Percentiles rank a stretch among this genome's conserved stretches.
phyloP scores from a whole-genome alignment of 1,284 basidiomycete species.

The Schizopora paradoxa region DNA sequence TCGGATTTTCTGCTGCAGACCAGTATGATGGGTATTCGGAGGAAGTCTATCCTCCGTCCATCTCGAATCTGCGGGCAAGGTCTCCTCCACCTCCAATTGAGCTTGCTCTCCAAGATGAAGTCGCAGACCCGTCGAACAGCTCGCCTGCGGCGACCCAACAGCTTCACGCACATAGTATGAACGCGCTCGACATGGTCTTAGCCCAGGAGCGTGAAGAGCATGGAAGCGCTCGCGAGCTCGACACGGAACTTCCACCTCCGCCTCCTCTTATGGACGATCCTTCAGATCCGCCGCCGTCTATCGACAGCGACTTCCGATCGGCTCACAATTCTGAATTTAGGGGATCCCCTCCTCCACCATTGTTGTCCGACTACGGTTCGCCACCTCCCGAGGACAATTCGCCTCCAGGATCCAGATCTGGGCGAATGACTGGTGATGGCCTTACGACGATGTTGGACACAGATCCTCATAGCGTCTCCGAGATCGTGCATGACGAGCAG shows the following conservation, averaged over 20 bases:
- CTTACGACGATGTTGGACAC: constrained; percentile 13
- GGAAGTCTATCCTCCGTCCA: constrained; percentile 47
- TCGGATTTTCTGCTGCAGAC: constrained; percentile 61
- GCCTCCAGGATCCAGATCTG: constrained; percentile 12
- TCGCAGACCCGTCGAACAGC: constrained; percentile 47
- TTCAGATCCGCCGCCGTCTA: constrained; percentile 75
- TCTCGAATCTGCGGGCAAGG: no score
- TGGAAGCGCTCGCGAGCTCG: constrained; percentile 8
- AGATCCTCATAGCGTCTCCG: constrained; percentile 10
- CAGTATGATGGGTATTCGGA: constrained; percentile 77
- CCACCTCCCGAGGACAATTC: constrained; percentile 34
- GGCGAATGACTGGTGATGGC: constrained; percentile 6
- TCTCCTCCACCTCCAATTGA: constrained; percentile 69
- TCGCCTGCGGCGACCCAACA: constrained; percentile 42
- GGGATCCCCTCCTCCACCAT: constrained; percentile 36
- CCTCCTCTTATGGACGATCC: constrained; percentile 82
- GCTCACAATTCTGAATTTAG: no score
- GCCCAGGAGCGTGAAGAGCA: constrained; percentile 42
- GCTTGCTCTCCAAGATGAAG: constrained; percentile 58
- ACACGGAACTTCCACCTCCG: constrained; percentile 53
- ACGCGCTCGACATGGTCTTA: constrained; percentile 51
- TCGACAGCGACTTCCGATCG: constrained; percentile 71
- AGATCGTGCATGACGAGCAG: constrained; percentile 9
- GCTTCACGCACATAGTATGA: no score
- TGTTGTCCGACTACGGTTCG: constrained; percentile 14